Conservation (phyloP, 257 asterid species). For the Solanum habrochaites region DNA sequence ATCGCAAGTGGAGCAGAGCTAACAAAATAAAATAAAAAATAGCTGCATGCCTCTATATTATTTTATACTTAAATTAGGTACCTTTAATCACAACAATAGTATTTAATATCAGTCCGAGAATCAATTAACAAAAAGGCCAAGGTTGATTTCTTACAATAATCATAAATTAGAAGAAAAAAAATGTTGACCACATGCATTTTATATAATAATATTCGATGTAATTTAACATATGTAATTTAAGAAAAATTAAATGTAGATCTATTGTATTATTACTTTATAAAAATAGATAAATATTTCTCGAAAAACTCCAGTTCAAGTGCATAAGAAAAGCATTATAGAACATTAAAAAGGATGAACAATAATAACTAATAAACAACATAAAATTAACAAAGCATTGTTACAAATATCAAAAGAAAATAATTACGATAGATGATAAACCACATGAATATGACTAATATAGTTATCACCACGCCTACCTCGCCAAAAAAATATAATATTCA, state of each 20-base stretch:
- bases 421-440: not conserved
- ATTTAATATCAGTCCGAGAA: not conserved
- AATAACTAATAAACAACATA: not conserved
- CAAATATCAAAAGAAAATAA: not conserved
- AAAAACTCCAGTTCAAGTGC: not conserved
- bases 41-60: not conserved
- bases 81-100: not conserved
- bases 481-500: too few relatives aligned
- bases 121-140: not conserved
- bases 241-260: not conserved
- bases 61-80: not conserved
- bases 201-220: not conserved
- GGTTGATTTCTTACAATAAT: not conserved
- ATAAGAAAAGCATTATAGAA: too few relatives aligned
- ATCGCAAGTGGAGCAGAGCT: not conserved
- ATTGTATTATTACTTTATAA: not conserved
- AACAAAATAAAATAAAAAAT: not conserved
- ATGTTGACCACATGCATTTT: not conserved
- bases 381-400: not conserved
- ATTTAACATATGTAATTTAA: not conserved
- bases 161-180: not conserved
- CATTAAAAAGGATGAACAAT: too few relatives aligned
- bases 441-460: not conserved
- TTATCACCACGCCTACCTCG: too few relatives aligned
- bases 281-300: fast-evolving